These are phyloP conservation scores for Pseudogymnoascus sp. DNA, from an alignment of 2,329 filamentous ascomycete species.

Conservation along the genomic window DNA sequence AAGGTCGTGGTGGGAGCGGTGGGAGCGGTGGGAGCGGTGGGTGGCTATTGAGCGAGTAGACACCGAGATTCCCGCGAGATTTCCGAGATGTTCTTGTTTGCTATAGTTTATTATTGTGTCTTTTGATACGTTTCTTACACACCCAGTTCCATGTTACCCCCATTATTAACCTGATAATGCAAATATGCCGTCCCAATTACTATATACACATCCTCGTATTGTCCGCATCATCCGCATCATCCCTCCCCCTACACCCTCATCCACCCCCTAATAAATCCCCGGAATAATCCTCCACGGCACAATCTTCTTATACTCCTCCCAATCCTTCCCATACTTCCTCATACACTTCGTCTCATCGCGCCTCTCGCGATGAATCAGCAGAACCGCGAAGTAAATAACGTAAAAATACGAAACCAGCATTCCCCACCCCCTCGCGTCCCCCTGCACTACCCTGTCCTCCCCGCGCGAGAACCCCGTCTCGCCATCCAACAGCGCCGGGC, in stretches of 20 bases:
- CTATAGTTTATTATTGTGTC: background rate
- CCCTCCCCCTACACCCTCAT: background rate
- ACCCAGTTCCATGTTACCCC: background rate
- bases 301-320: slow-evolving; percentile 77
- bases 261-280: slow-evolving; percentile 58
- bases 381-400: slow-evolving; percentile 78
- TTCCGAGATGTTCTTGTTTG: background rate
- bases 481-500: slow-evolving; percentile 40
- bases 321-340: slow-evolving; percentile 86
- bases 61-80: too few relatives aligned
- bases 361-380: slow-evolving; percentile 77
- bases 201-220: background rate
- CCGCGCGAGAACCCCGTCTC: slow-evolving; percentile 43
- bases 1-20: too few relatives aligned
- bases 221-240: background rate
- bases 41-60: too few relatives aligned
- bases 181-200: background rate
- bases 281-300: slow-evolving; percentile 79
- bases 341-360: slow-evolving; percentile 87
- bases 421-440: slow-evolving; percentile 70
- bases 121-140: background rate
- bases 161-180: background rate
- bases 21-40: too few relatives aligned
- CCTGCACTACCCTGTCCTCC: slow-evolving; percentile 35
- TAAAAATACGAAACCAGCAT: slow-evolving; percentile 93